Conservation (phyloP, 2,329 filamentous ascomycete species). For the Xylariaceae sp. region DNA sequence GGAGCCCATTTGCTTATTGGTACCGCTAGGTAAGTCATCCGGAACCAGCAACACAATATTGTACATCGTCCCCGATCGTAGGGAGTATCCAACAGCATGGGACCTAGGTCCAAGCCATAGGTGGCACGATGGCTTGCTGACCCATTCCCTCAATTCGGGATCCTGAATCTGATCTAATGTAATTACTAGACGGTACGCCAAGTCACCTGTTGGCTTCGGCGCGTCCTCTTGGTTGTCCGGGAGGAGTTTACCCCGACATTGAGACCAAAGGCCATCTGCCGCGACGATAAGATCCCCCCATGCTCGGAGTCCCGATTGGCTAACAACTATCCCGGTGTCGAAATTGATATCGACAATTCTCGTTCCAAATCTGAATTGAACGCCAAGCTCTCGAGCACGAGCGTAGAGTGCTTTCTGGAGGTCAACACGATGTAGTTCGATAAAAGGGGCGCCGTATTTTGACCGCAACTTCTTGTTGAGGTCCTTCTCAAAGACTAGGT, state of each 20-base stretch:
- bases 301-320: slow-evolving; percentile 41
- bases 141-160: slow-evolving; percentile 52
- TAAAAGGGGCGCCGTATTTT: slow-evolving; percentile 60
- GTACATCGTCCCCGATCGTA: slow-evolving; percentile 61
- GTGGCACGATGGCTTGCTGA: slow-evolving; percentile 54
- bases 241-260: slow-evolving; percentile 53
- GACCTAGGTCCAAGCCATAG: slow-evolving; percentile 67
- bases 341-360: slow-evolving; percentile 53
- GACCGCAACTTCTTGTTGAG: slow-evolving; percentile 56
- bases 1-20: slow-evolving; percentile 54
- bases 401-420: slow-evolving; percentile 57
- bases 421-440: slow-evolving; percentile 65
- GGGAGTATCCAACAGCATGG: slow-evolving; percentile 65
- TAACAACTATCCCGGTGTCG: slow-evolving; percentile 45
- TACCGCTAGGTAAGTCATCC: slow-evolving; percentile 60
- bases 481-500: slow-evolving; percentile 52
- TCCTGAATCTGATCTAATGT: slow-evolving; percentile 54
- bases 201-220: slow-evolving; percentile 62
- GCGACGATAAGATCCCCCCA: slow-evolving; percentile 61
- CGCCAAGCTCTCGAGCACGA: slow-evolving; percentile 56
- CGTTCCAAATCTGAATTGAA: slow-evolving; percentile 51
- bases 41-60: slow-evolving; percentile 69
- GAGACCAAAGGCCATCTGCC: slow-evolving; percentile 67
- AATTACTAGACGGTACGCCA: slow-evolving; percentile 66
- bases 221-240: slow-evolving; percentile 43